Evolutionary conservation across 352 stramenopile genomes (phyloP), one percentile per base, ranked within the genome.

Genomic region (Stramenopiles sp.): DNA sequence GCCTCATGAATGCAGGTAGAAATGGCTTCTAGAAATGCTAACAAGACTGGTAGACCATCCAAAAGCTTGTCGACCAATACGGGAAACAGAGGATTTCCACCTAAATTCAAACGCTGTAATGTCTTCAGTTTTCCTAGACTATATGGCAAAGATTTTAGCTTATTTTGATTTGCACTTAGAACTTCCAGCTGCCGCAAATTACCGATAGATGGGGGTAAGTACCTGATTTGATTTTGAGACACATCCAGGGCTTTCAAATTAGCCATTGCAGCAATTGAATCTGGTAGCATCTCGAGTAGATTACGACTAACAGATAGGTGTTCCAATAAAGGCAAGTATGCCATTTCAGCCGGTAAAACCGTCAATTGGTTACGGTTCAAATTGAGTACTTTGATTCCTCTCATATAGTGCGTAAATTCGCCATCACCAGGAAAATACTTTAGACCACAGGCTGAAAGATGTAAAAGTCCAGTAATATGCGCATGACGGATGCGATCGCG

Each of bases 51-150:
- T 27, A 71, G 27, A 71, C 55, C 55, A 27, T 71, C 55, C 22
- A 25, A 25, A 27, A 25, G 27, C 55, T 71, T 71, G 55, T 71
- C 55, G 22, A 22, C 22, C 55, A 71, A 71, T 27, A 71, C 55
- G 22, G 55, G 55, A 27, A 25, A 71, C 55, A 71, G 22, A 71
- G 55, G 55, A 27, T 71, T 71, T 27, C 55, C 55, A 25, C 27
- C 27, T 27, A 71, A 25, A 27, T 71, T 27, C 22, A 71, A 71
- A 71, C 55, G 55, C 22, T 71, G 55, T 27, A 71, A 71, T 22
- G 55, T 71, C 55, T 71, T 71, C 22, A 71, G 55, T 71, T 71
- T 71, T 71, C 55, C 55, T 25, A 71, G 55, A 71, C 55, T 71
- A 71, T 71, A 71, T 22, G 55, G 55, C 22, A 71, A 27, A 22